Evolutionary conservation across 2,329 filamentous ascomycete species (phyloP), one percentile per base, ranked within the genome.

Genomic region (Penicillium palitans): DNA sequence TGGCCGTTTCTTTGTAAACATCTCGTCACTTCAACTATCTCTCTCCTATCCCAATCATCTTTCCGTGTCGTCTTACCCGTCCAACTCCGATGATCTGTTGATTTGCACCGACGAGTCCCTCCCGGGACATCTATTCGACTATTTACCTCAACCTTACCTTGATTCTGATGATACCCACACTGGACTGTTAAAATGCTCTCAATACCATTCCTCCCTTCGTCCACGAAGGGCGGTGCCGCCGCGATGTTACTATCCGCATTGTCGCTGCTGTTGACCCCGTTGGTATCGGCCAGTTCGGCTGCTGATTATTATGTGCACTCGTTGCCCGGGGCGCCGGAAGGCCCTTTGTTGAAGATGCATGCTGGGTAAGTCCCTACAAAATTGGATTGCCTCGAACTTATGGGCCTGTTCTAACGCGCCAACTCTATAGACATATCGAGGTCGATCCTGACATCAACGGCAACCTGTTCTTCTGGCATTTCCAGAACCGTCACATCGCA

Each of bases 381-480:
- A 10, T 21, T 33, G 44, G 0, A 33, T 25, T 10, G 15, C 8
- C 19, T 21, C n/a, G 7, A n/a, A 42, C 3, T 0, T 13, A 2
- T 2, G 15, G 7, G 17, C 8, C 15, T n/a, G 53, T 6, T 46
- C 59, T 61, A 50, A 61, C 13, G 33, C 31, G 6, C 9, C 12
- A 19, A 54, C 29, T 56, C 27, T 72, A 96, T 72, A 96, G 92
- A 55, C 95, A 99, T 79, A 89, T 99, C 74, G 93, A 98, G 78
- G 84, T 99, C 69, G 90, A 87, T 35, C 85, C 89, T 21, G 87
- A 91, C 65, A 85, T 89, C 74, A 91, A 98, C 73, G 93, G 91
- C 67, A 96, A 98, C 76, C 79, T 99, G 19, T 99, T 98, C 82
- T 99, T 99, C 81, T 99, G 95, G 95, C 91, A 97, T 71, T 97